Conservation (phyloP, 805 yeast genomes). For the Candida wancherniae region DNA sequence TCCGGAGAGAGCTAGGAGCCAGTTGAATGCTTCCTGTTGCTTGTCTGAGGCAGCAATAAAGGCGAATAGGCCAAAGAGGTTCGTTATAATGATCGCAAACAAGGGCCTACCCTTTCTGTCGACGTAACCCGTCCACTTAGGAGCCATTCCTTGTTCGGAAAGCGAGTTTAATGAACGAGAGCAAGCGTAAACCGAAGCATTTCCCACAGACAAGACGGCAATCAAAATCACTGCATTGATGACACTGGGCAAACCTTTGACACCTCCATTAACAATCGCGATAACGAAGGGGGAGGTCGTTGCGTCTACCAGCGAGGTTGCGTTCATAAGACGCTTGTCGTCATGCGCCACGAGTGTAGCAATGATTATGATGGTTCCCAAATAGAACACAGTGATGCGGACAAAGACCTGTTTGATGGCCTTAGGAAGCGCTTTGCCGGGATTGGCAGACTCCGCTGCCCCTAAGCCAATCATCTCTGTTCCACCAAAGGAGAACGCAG, state of each 20-base stretch:
- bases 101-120: constrained; percentile 39
- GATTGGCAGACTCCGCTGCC: constrained; percentile 33
- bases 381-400: constrained; percentile 38
- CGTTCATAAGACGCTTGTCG: constrained; percentile 17
- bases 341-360: constrained; percentile 38
- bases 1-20: constrained; percentile 41
- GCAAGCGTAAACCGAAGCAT: constrained; percentile 41
- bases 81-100: constrained; percentile 29
- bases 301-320: constrained; percentile 22
- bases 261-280: constrained; percentile 38
- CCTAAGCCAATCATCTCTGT: constrained; percentile 40
- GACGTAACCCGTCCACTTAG: constrained; percentile 30
- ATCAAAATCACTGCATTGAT: constrained; percentile 39
- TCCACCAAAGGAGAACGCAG: constrained; percentile 40
- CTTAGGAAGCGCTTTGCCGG: constrained; percentile 36
- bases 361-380: constrained; percentile 36
- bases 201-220: constrained; percentile 38
- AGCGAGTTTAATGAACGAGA: constrained; percentile 38
- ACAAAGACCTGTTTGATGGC: constrained; percentile 42
- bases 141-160: constrained; percentile 40
- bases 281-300: constrained; percentile 42
- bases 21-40: constrained; percentile 33
- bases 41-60: constrained; percentile 39
- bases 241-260: constrained; percentile 38
- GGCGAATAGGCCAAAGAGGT: constrained; percentile 33